Conservation (phyloP, 306 rosid genomes). For the Sphenostylis stenocarpa region DNA sequence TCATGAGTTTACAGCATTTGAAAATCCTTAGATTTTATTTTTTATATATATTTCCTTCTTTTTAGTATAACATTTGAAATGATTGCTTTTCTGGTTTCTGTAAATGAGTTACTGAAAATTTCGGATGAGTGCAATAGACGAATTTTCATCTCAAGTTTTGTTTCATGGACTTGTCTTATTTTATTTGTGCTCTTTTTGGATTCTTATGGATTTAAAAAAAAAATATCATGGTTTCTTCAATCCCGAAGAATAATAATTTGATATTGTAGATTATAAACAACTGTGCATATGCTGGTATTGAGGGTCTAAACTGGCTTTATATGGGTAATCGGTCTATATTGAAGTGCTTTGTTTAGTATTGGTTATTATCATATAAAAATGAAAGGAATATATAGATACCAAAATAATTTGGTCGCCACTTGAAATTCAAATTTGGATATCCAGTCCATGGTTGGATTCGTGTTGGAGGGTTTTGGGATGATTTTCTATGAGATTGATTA, state of each 20-base stretch:
- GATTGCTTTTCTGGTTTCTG: conserved; percentile 2
- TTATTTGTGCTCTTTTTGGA: background rate
- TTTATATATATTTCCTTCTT: background rate
- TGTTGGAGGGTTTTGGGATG: background rate
- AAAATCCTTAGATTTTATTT: background rate
- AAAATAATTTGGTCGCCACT: background rate
- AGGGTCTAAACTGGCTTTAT: background rate
- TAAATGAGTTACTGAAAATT: conserved; percentile 9
- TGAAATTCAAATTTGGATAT: background rate
- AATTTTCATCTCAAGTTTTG: background rate
- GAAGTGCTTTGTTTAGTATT: background rate
- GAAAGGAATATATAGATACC: background rate
- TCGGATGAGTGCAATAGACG: background rate
- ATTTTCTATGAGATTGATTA: background rate
- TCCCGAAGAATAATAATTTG: background rate
- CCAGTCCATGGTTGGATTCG: background rate
- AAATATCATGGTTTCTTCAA: background rate
- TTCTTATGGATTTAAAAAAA: background rate
- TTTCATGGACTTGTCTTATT: too few species aligned
- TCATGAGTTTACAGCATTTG: background rate
- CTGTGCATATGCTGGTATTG: background rate
- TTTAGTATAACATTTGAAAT: background rate
- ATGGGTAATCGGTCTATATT: conserved; percentile 9
- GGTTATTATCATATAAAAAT: background rate
- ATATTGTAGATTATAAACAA: background rate